Percentiles rank a stretch among this genome's conserved stretches.
phyloP scores from a whole-genome alignment of 108 stramenopile genomes.

The Schizochytrium sp. region DNA sequence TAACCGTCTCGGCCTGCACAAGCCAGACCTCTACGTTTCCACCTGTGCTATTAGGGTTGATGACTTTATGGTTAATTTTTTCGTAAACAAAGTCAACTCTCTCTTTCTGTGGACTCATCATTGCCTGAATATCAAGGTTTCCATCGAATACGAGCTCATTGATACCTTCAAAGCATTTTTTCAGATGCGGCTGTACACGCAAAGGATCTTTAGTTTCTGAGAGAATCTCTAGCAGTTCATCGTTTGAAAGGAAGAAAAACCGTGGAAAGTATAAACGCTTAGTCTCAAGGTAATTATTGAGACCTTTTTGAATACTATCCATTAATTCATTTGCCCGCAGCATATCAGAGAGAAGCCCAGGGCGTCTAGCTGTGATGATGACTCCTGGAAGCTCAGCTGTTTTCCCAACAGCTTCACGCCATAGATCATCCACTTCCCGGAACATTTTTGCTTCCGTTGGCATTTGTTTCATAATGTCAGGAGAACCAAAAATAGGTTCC shows the following conservation, averaged over 20 bases:
- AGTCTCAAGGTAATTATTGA: constrained; percentile 80
- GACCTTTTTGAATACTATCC: constrained; percentile 76
- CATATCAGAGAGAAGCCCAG: constrained; percentile 72
- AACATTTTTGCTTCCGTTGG: constrained; percentile 76
- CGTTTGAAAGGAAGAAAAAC: constrained; percentile 74
- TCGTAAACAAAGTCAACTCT: constrained; percentile 74
- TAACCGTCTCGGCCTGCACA: constrained; percentile 75
- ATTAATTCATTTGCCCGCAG: constrained; percentile 76
- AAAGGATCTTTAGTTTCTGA: constrained; percentile 82
- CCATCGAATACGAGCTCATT: constrained; percentile 75
- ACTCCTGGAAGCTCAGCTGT: constrained; percentile 74
- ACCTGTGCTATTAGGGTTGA: constrained; percentile 80
- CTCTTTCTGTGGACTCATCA: constrained; percentile 74
- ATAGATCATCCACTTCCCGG: constrained; percentile 74
- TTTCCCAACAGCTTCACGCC: constrained; percentile 75
- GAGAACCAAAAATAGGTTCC: constrained; percentile 81
- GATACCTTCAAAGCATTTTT: constrained; percentile 84
- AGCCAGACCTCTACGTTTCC: constrained; percentile 83
- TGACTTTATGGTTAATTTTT: constrained; percentile 70
- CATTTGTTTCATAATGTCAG: constrained; percentile 84
- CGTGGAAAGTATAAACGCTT: constrained; percentile 79
- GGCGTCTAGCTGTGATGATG: constrained; percentile 70
- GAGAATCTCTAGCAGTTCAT: constrained; percentile 79
- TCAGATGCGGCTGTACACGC: constrained; percentile 81
- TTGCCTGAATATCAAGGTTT: constrained; percentile 77